These are phyloP conservation scores for Angomonas deanei DNA, from an alignment of 208 protist genomes.

Conservation along the genomic window DNA sequence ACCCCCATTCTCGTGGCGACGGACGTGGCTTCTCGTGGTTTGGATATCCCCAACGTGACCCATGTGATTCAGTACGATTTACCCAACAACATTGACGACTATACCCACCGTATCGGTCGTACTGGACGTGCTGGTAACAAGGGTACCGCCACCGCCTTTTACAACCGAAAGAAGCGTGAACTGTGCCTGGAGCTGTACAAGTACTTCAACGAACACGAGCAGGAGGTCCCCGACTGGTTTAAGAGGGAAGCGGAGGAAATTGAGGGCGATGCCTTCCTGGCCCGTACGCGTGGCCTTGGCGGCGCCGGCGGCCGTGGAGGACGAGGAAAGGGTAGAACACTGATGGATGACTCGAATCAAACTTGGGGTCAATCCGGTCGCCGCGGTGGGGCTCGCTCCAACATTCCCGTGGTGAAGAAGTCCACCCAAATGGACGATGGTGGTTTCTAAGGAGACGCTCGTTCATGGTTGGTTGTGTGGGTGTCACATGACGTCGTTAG, in stretches of 20 bases:
- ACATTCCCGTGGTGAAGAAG: conserved; percentile 8
- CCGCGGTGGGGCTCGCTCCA: neutral
- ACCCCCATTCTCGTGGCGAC: conserved; percentile 95
- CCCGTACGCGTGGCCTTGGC: conserved; percentile 18
- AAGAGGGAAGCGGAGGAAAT: conserved; percentile 67
- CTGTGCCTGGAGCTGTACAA: conserved; percentile 67
- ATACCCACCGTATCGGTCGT: conserved; percentile 99
- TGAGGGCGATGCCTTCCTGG: conserved; percentile 66
- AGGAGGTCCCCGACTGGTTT: conserved; percentile 82
- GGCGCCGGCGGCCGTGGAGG: conserved; percentile 29
- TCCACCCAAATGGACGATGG: conserved; percentile 40
- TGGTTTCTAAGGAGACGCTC: conserved; percentile 40
- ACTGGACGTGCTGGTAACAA: conserved; percentile 97
- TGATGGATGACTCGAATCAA: conserved; percentile 6
- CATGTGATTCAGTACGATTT: conserved; percentile 98
- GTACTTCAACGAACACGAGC: conserved; percentile 83
- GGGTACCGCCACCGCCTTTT: conserved; percentile 94
- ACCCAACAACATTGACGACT: conserved; percentile 97
- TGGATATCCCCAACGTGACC: conserved; percentile 96
- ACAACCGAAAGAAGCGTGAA: conserved; percentile 63
- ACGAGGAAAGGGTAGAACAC: conserved; percentile 18
- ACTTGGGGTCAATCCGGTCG: conserved; percentile 14
- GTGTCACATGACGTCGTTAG: neutral
- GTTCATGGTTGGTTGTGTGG: neutral
- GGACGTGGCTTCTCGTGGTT: conserved; percentile 97